phyloP scores from a whole-genome alignment of 2,329 filamentous ascomycete species.

The Juglanconis juglandina region DNA sequence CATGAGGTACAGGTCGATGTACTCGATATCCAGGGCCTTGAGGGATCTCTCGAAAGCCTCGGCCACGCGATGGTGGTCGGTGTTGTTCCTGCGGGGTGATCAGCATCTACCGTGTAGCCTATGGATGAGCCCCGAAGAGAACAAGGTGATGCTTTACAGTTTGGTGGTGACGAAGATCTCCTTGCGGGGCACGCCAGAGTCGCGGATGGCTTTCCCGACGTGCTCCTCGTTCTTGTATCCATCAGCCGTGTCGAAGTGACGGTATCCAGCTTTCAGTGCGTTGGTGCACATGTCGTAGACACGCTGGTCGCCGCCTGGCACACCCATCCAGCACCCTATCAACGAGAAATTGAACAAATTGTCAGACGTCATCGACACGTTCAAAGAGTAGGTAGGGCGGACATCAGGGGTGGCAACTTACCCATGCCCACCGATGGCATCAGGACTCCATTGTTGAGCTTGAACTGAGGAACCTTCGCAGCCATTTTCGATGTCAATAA shows the following conservation, averaged over 20 bases:
- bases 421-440: constrained; percentile 17
- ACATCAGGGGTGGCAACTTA: neutral
- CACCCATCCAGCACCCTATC: constrained; percentile 16
- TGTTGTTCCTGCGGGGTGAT: constrained; percentile 10
- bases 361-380: neutral
- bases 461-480: constrained; percentile 9
- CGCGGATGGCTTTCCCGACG: constrained; percentile 31
- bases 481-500: constrained; percentile 1
- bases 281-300: constrained; percentile 22
- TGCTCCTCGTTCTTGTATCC: constrained; percentile 26
- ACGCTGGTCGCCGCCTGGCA: constrained; percentile 1
- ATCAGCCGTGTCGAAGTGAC: constrained; percentile 29
- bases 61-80: constrained; percentile 27
- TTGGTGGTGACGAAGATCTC: constrained; percentile 33
- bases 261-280: constrained; percentile 29
- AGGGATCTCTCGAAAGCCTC: constrained; percentile 29
- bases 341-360: too few relatives aligned
- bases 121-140: neutral
- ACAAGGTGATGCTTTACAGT: constrained; percentile 15
- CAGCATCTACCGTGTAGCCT: constrained; percentile 6
- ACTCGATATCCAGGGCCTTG: constrained; percentile 47
- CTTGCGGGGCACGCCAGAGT: constrained; percentile 30
- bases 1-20: constrained; percentile 55
- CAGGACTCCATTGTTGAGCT: constrained; percentile 11
- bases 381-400: neutral